Conservation (phyloP, 306 rosid genomes). For the Dalbergia cochinchinensis region DNA sequence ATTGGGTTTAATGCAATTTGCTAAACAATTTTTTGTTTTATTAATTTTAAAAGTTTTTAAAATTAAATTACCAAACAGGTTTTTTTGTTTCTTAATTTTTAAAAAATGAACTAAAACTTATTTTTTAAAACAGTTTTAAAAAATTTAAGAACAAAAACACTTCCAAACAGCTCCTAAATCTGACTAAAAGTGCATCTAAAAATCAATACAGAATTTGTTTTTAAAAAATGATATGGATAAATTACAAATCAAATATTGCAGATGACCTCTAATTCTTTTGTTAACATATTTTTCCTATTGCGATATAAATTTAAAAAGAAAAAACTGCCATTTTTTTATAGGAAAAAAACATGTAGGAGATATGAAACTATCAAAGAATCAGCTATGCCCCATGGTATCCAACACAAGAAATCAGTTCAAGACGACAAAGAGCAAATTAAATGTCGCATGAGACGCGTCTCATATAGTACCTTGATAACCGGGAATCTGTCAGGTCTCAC, state of each 20-base stretch:
- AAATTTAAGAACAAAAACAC: too few relatives aligned
- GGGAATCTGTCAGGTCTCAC: conserved; percentile 86
- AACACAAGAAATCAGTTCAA: neutral
- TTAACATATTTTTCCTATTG: conserved; percentile 6
- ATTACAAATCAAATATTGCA: conserved; percentile 21
- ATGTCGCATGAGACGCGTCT: conserved; percentile 31
- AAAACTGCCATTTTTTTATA: neutral
- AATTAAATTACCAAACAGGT: too few relatives aligned
- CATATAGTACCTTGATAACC: conserved; percentile 78
- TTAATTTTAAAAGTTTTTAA: too few relatives aligned
- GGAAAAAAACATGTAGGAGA: conserved; percentile 11
- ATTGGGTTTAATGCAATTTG: too few relatives aligned
- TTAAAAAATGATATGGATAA: conserved; percentile 9
- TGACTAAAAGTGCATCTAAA: conserved; percentile 10
- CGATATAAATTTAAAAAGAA: too few relatives aligned
- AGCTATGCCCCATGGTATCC: conserved; percentile 5
- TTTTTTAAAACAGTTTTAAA: too few relatives aligned
- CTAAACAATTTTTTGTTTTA: too few relatives aligned
- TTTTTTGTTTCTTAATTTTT: too few relatives aligned
- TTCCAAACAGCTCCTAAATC: too few relatives aligned
- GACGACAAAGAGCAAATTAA: conserved; percentile 23
- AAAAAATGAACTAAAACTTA: too few relatives aligned
- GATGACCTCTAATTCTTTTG: conserved; percentile 5
- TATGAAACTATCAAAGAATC: conserved; percentile 8
- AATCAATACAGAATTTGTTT: conserved; percentile 13